These are phyloP conservation scores for Xylariaceae sp. DNA, from an alignment of 2,329 filamentous ascomycete species.

Conservation along the genomic window DNA sequence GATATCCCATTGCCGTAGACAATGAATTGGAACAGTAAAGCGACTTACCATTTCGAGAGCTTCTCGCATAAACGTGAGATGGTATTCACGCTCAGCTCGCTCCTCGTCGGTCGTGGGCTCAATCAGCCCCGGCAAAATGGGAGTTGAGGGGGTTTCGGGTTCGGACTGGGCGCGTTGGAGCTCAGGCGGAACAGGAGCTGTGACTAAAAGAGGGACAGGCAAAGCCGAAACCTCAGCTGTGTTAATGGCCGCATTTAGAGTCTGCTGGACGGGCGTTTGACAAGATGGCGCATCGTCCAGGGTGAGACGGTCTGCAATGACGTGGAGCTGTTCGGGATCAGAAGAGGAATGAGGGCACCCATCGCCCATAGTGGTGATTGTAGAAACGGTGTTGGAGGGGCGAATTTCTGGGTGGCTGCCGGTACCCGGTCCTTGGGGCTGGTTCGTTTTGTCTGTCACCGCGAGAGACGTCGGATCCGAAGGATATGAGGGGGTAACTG, in stretches of 20 bases:
- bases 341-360: conserved; percentile 8
- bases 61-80: conserved; percentile 69
- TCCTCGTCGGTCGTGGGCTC: conserved; percentile 32
- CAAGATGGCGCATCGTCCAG: conserved; percentile 20
- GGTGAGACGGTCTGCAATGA: conserved; percentile 23
- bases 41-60: conserved; percentile 72
- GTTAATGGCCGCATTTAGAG: conserved; percentile 17
- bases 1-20: not conserved
- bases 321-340: conserved; percentile 16
- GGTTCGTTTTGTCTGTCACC: conserved; percentile 18
- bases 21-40: not conserved
- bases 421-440: conserved; percentile 30
- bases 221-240: conserved; percentile 22
- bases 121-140: conserved; percentile 29
- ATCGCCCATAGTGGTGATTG: conserved; percentile 10
- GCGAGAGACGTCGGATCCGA: conserved; percentile 20
- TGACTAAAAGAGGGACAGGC: conserved; percentile 26
- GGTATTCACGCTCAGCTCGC: conserved; percentile 38
- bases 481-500: conserved; percentile 8
- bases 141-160: conserved; percentile 18
- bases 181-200: conserved; percentile 21
- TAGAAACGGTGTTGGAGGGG: conserved; percentile 17
- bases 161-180: conserved; percentile 12
- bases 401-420: conserved; percentile 20
- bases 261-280: conserved; percentile 10